A percentile compares a stretch with the other conserved stretches of the same genome.
Evolutionary conservation across 2,329 filamentous ascomycete species (phyloP).

Genomic region (Boeremia lycopersici): DNA sequence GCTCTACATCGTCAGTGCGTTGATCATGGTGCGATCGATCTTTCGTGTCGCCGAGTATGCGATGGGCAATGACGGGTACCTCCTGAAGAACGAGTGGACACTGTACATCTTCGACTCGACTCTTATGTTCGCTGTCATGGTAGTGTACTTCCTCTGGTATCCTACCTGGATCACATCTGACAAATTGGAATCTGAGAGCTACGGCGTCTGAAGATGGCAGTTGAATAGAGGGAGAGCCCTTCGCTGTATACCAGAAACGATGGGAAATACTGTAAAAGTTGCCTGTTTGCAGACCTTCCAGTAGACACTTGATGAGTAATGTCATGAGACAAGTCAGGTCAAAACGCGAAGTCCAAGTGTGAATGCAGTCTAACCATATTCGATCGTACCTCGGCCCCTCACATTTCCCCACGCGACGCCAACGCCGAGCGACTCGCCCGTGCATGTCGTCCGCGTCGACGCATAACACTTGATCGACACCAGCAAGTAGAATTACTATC

Average conservation of each 20-base stretch:
- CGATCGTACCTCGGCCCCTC: constrained; percentile 18
- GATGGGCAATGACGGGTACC: constrained; percentile 50
- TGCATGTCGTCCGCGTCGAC: constrained; percentile 14
- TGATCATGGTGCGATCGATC: constrained; percentile 56
- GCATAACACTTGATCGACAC: not conserved
- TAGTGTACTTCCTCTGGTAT: constrained; percentile 17
- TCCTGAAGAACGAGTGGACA: constrained; percentile 52
- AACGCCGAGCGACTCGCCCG: constrained; percentile 27
- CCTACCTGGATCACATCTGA: constrained; percentile 4
- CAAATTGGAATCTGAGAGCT: constrained; percentile 4
- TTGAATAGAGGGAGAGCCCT: too few species aligned
- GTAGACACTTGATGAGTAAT: too few species aligned
- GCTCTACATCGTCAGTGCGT: constrained; percentile 51
- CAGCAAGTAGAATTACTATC: not conserved
- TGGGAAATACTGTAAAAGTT: too few species aligned
- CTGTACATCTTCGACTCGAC: constrained; percentile 54
- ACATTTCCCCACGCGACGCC: constrained; percentile 6
- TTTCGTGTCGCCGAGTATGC: constrained; percentile 57
- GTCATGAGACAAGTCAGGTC: not conserved
- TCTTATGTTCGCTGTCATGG: constrained; percentile 52
- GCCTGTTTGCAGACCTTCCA: too few species aligned
- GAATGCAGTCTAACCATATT: constrained; percentile 8
- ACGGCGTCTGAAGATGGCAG: not conserved
- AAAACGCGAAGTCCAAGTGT: not conserved
- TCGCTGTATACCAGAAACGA: too few species aligned